A percentile compares a stretch with the other conserved stretches of the same genome.
Evolutionary conservation across 805 yeast genomes (phyloP).

Genomic region (Candida railenensis): DNA sequence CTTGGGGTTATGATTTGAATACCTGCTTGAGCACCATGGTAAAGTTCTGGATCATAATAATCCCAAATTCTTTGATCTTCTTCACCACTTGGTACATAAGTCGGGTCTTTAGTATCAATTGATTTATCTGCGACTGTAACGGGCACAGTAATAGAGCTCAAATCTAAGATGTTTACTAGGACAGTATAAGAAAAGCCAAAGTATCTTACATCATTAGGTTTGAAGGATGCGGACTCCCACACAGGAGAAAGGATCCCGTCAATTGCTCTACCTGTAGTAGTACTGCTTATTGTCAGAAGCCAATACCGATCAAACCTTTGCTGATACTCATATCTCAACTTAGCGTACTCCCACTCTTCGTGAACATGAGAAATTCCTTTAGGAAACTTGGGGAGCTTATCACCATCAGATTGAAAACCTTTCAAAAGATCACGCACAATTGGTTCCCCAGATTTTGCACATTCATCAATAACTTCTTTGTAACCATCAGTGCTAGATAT

Average conservation of each 20-base stretch:
- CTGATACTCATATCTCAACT: constrained; percentile 6
- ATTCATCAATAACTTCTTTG: constrained; percentile 25
- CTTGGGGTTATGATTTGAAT: constrained; percentile 9
- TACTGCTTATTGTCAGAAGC: constrained; percentile 1
- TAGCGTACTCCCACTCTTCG: constrained; percentile 17
- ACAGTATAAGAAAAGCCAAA: constrained; percentile 15
- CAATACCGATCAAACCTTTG: constrained; percentile 6
- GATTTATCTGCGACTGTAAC: constrained; percentile 8
- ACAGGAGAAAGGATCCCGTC: constrained; percentile 6
- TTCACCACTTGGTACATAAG: constrained; percentile 7
- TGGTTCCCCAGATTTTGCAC: constrained; percentile 46
- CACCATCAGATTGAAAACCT: too few relatives aligned
- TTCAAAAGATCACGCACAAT: constrained; percentile 27
- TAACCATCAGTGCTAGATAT: constrained; percentile 44
- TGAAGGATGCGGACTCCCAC: constrained; percentile 32
- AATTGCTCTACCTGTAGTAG: constrained; percentile 4
- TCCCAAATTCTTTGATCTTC: constrained; percentile 9
- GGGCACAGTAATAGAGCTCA: constrained; percentile 41
- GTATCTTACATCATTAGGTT: constrained; percentile 28
- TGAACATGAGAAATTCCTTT: constrained; percentile 26
- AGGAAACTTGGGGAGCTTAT: too few relatives aligned
- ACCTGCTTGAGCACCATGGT: constrained; percentile 10
- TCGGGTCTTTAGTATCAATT: neutral
- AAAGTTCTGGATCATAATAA: constrained; percentile 9
- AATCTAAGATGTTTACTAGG: constrained; percentile 32